A percentile compares a stretch with the other conserved stretches of the same genome.
Evolutionary conservation across 1,139 yeast genomes (phyloP).

Genomic region (Pneumocystis canis): DNA sequence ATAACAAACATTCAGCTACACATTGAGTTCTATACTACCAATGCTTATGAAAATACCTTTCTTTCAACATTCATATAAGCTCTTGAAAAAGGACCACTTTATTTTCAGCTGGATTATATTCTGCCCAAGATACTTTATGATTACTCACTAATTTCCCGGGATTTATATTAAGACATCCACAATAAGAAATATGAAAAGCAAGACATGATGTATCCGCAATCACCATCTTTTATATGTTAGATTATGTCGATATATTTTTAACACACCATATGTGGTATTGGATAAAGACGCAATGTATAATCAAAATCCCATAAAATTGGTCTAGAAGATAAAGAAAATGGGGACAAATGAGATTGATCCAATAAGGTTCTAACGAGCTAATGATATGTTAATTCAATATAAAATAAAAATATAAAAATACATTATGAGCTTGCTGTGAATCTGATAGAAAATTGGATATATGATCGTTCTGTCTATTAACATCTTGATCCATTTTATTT

Average conservation of each 20-base stretch:
- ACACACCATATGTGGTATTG: slow-evolving; percentile 10
- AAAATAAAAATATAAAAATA: slow-evolving; percentile 53
- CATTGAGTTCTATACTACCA: not conserved
- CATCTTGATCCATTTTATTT: not conserved
- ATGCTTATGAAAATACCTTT: not conserved
- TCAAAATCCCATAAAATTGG: slow-evolving; percentile 61
- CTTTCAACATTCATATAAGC: not conserved
- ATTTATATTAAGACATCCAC: slow-evolving; percentile 12
- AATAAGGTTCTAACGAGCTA: slow-evolving; percentile 27
- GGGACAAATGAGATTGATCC: slow-evolving; percentile 80
- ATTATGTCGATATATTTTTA: not conserved
- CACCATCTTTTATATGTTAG: slow-evolving; percentile 6
- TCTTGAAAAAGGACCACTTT: not conserved
- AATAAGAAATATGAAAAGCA: slow-evolving; percentile 10
- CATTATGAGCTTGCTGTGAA: slow-evolving; percentile 19
- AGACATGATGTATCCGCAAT: slow-evolving; percentile 12
- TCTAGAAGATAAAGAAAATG: slow-evolving; percentile 47
- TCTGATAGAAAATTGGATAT: not conserved
- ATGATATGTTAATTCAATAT: slow-evolving; percentile 43
- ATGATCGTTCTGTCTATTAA: slow-evolving; percentile 3
- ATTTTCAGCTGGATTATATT: slow-evolving; percentile 8
- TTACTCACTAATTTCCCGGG: slow-evolving; percentile 7
- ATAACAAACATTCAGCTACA: not conserved
- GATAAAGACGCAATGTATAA: slow-evolving; percentile 41
- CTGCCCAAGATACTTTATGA: slow-evolving; percentile 10